Conservation (phyloP, 2,329 filamentous ascomycete genomes). For the Fusarium coffeatum region DNA sequence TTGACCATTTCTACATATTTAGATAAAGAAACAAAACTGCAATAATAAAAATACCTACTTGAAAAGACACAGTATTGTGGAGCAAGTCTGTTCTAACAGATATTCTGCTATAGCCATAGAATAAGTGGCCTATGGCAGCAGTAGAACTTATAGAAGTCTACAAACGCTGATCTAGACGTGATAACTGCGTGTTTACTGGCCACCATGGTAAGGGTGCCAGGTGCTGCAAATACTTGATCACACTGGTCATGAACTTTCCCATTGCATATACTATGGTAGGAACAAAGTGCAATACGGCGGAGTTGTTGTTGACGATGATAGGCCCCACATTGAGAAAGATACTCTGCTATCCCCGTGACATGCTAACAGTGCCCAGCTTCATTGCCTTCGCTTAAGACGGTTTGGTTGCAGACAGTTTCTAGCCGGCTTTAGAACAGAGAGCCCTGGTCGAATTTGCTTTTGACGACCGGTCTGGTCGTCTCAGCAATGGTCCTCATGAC, state of each 20-base stretch:
- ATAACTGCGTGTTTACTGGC: not conserved
- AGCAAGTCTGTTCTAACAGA: not conserved
- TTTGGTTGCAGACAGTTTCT: not conserved
- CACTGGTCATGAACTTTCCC: not conserved
- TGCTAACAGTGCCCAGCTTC: constrained; percentile 6
- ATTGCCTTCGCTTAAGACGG: not conserved
- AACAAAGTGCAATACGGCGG: constrained; percentile 13
- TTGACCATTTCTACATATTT: not conserved
- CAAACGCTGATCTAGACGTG: not conserved
- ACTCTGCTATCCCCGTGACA: constrained; percentile 10
- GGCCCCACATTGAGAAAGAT: not conserved
- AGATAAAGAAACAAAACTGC: not conserved
- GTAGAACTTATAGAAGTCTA: not conserved
- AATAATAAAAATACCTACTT: not conserved
- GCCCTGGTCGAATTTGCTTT: constrained; percentile 16
- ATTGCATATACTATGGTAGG: not conserved
- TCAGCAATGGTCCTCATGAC: constrained; percentile 22
- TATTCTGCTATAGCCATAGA: not conserved
- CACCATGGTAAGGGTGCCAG: too few species aligned
- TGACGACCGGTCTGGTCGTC: not conserved
- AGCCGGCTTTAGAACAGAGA: not conserved
- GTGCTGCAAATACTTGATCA: not conserved
- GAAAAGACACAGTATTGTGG: not conserved
- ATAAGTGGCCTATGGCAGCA: not conserved
- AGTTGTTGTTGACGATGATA: constrained; percentile 13